Evolutionary conservation across 164 flowering plant genomes (phyloP).

Genomic region (Platanus orientalis): DNA sequence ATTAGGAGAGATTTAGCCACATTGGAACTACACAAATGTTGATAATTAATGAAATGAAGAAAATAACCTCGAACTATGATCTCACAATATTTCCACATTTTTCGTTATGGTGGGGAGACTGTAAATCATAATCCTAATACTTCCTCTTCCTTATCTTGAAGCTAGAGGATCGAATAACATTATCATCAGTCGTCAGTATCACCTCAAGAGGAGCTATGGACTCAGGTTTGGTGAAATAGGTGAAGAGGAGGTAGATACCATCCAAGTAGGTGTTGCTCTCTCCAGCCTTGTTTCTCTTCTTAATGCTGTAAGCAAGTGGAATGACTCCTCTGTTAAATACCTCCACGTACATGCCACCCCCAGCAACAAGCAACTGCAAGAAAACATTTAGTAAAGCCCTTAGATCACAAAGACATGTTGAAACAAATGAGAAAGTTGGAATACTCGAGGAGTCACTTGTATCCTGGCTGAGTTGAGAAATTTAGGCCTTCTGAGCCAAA

Average conservation of each 20-base stretch:
- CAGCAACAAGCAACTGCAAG: constrained; percentile 85
- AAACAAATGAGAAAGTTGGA: not conserved
- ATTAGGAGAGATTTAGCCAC: no score
- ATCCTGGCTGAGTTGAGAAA: no score
- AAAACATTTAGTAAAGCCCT: not conserved
- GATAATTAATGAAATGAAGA: no score
- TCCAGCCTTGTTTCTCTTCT: constrained; percentile 85
- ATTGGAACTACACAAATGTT: no score
- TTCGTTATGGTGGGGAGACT: no score
- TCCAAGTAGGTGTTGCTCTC: constrained; percentile 86
- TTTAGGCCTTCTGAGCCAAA: no score
- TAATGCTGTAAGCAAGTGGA: constrained; percentile 84
- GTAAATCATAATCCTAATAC: constrained; percentile 17
- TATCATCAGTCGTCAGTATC: constrained; percentile 55
- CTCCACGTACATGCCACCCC: constrained; percentile 96
- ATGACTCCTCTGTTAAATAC: constrained; percentile 94
- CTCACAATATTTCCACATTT: no score
- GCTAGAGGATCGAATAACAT: constrained; percentile 66
- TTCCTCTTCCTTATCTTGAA: constrained; percentile 79
- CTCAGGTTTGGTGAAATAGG: constrained; percentile 66
- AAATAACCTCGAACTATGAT: no score
- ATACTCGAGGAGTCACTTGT: no score
- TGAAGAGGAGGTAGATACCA: constrained; percentile 91
- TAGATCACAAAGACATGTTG: not conserved
- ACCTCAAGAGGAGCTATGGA: constrained; percentile 51